Base-by-base conservation (phyloP, 208 protist species). In the Cochliopodium minus region DNA sequence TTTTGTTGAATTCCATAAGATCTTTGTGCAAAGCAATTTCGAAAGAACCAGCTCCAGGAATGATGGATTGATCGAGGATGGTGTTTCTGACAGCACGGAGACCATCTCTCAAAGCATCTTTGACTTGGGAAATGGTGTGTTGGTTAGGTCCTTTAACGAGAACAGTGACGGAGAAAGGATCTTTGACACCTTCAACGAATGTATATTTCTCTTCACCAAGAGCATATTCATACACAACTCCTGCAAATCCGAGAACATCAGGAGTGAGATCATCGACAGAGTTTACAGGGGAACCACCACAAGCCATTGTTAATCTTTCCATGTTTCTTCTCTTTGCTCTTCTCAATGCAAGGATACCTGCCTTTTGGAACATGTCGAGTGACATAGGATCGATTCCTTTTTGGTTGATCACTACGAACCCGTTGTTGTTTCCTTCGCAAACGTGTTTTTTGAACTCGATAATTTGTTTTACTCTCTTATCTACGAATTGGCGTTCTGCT, bases 141-240 rank as follows among this genome's bases (percentile, higher is more conserved):
- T 93, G 85, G 68, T 94, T 98, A 39, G 96, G 93, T 11, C 92
- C 94, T 71, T 97, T 97, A 46, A 99, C 82, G 4, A 99, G 67
- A 23, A 99, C 88, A 15, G 96, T 99, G 76, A 91, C 96, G 51
- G 91, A 97, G 51, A 78, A 71, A 20, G 94, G 92, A 54, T 94
- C 81, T 61, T 85, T 80, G 40, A 80, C 74, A 17, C 67, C 88
- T 72, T 99, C 96, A 13, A 99, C 85, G 78, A 99, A 99, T 2
- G 97, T 99, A 76, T 92, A 99, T 70, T 95, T 97, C 47, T 99
- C 94, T 59, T 99, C 96, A 35, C 95, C 93, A 1, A 97, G 69
- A 10, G 78, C 84, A 56, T 95, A 85, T 69, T 98, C 93, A 65
- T 97, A 95, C 20, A 99, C 87, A 15, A 83, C 63, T 10, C 88